These are phyloP conservation scores for Herpetomonas tarakana DNA, from an alignment of 208 protist species.

Conservation along the genomic window DNA sequence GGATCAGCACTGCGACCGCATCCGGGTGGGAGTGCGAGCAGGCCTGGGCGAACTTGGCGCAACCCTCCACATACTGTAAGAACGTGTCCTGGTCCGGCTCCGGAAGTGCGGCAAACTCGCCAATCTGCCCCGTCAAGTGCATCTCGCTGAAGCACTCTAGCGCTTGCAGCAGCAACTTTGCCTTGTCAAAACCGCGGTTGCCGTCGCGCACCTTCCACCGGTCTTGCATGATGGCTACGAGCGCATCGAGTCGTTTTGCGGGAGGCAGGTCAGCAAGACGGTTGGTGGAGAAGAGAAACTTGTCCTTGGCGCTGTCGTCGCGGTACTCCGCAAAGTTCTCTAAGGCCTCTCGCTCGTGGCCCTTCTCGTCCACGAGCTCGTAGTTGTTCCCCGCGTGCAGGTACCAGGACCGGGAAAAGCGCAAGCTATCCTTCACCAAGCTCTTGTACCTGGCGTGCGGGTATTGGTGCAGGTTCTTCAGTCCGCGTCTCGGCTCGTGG, in stretches of 20 bases:
- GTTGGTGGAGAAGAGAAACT: slow-evolving; percentile 72
- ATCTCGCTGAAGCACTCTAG: slow-evolving; percentile 91
- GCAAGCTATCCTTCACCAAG: slow-evolving; percentile 71
- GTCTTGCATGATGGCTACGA: slow-evolving; percentile 62
- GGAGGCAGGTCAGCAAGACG: slow-evolving; percentile 71
- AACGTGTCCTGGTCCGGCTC: slow-evolving; percentile 86
- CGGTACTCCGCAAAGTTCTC: slow-evolving; percentile 79
- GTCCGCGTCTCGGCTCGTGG: slow-evolving; percentile 36
- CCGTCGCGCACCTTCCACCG: slow-evolving; percentile 81
- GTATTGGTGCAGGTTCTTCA: slow-evolving; percentile 89
- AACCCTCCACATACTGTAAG: slow-evolving; percentile 83
- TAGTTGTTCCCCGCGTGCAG: slow-evolving; percentile 83
- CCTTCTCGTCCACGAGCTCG: slow-evolving; percentile 75
- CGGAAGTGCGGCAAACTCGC: slow-evolving; percentile 51
- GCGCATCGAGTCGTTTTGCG: slow-evolving; percentile 55
- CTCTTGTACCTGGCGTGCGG: slow-evolving; percentile 85
- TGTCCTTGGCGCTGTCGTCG: slow-evolving; percentile 73
- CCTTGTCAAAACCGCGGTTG: slow-evolving; percentile 88
- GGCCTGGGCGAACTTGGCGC: slow-evolving; percentile 61
- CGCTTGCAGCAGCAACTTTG: slow-evolving; percentile 72
- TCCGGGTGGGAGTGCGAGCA: slow-evolving; percentile 85
- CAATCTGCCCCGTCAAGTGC: slow-evolving; percentile 53
- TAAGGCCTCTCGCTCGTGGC: slow-evolving; percentile 84
- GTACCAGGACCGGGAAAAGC: slow-evolving; percentile 84
- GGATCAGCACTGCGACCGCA: slow-evolving; percentile 72